phyloP scores from a whole-genome alignment of 345 rosid species.

The Syzygium aromaticum region DNA sequence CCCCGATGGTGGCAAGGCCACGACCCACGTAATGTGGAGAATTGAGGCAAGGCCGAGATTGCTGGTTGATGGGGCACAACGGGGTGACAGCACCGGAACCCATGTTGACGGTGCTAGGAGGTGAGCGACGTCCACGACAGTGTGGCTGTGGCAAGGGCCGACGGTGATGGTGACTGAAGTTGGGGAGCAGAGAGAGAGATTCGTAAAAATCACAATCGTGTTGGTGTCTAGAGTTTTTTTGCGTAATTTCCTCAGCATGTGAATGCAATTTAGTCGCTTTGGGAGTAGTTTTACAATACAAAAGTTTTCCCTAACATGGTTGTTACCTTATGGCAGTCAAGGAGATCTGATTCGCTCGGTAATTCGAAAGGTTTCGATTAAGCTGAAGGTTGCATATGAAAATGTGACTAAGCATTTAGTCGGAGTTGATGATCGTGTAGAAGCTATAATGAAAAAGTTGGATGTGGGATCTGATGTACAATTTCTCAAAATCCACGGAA shows the following conservation, averaged over 20 bases:
- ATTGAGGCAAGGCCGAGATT: not conserved
- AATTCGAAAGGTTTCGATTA: accelerated
- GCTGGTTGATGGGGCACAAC: accelerated
- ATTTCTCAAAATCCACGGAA: too few species aligned
- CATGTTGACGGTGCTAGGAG: not conserved
- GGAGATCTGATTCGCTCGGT: accelerated
- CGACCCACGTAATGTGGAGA: not conserved
- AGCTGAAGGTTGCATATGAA: not conserved
- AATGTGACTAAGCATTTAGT: too few species aligned
- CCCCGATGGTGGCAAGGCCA: not conserved
- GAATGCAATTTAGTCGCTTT: not conserved
- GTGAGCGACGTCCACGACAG: not conserved
- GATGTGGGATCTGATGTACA: too few species aligned
- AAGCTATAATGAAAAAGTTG: too few species aligned
- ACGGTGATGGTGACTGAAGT: not conserved
- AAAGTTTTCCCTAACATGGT: not conserved
- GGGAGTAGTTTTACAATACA: not conserved
- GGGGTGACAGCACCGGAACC: not conserved
- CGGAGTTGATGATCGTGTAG: too few species aligned
- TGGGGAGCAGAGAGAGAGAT: not conserved
- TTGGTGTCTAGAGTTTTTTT: not conserved
- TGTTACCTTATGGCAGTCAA: not conserved
- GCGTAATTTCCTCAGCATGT: accelerated
- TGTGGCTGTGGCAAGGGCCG: not conserved
- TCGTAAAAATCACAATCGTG: too few species aligned